Percentiles rank a stretch among this genome's conserved stretches.
These are phyloP conservation scores for Ogataea thermomethanolica DNA, from an alignment of 805 yeast genomes.

Conservation along the genomic window DNA sequence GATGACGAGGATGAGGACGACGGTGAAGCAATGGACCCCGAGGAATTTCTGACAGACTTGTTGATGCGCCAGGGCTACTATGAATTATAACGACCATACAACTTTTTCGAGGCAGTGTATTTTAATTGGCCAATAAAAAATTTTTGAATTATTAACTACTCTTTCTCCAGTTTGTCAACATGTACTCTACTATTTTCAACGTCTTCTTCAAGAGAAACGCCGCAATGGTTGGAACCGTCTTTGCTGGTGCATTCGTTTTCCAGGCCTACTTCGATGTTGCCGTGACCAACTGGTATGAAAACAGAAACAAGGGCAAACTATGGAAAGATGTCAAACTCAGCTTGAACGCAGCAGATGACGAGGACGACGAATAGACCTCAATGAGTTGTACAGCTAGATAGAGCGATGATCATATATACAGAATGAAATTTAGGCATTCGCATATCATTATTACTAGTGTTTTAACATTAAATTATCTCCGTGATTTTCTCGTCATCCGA, in stretches of 20 bases:
- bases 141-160: conserved; percentile 12
- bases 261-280: conserved; percentile 71
- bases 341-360: conserved; percentile 56
- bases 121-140: conserved; percentile 16
- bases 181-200: conserved; percentile 53
- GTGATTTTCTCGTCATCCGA: conserved; percentile 51
- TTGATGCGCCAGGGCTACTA: conserved; percentile 17
- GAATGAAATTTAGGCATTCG: not conserved
- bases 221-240: conserved; percentile 75
- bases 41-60: conserved; percentile 17
- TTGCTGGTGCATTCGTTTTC: conserved; percentile 82
- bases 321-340: conserved; percentile 75
- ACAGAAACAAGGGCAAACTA: conserved; percentile 79
- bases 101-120: conserved; percentile 8
- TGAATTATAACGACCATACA: not conserved
- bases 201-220: conserved; percentile 86
- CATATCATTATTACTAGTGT: not conserved
- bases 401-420: conserved; percentile 5
- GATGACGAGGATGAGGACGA: conserved; percentile 9
- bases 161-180: conserved; percentile 8
- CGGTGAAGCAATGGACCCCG: conserved; percentile 16
- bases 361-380: conserved; percentile 45
- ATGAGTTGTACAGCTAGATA: conserved; percentile 9
- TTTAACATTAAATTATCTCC: conserved; percentile 42
- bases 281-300: conserved; percentile 67